Evolutionary conservation across 208 protist species (phyloP).

Genomic region (Balamuthia mandrillaris): DNA sequence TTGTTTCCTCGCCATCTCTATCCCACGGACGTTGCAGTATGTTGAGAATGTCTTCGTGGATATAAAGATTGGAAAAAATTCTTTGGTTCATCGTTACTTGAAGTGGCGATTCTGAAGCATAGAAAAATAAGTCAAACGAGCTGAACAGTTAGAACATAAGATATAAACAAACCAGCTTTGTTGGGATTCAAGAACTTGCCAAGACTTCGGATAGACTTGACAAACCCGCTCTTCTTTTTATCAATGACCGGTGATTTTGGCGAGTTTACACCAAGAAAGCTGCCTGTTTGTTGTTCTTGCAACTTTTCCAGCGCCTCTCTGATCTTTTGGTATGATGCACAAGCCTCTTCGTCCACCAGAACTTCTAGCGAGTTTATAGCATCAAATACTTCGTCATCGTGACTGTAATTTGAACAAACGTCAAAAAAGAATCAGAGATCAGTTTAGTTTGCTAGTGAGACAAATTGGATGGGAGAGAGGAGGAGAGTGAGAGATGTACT

Average conservation of each 20-base stretch:
- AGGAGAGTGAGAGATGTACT: not conserved
- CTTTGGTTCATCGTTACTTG: not conserved
- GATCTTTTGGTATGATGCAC: not conserved
- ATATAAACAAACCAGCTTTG: too few relatives aligned
- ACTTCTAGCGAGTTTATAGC: not conserved
- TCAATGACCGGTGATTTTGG: too few relatives aligned
- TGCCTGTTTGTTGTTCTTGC: not conserved
- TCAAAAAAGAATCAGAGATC: not conserved
- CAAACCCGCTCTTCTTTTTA: too few relatives aligned
- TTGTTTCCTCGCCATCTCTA: not conserved
- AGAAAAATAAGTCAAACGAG: too few relatives aligned
- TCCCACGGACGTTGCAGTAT: slow-evolving; percentile 39
- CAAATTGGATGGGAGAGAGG: not conserved
- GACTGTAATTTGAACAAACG: not conserved
- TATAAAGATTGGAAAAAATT: not conserved
- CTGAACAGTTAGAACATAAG: too few relatives aligned
- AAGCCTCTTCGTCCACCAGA: not conserved
- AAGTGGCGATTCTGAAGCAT: too few relatives aligned
- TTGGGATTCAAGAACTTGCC: too few relatives aligned
- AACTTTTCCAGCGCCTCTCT: not conserved
- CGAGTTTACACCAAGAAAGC: too few relatives aligned
- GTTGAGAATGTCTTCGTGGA: slow-evolving; percentile 17
- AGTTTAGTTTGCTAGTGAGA: not conserved
- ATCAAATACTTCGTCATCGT: not conserved
- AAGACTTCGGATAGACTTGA: too few relatives aligned